A percentile compares a stretch with the other conserved stretches of the same genome.
phyloP scores from a whole-genome alignment of 495 filamentous ascomycete species.

The Sabuloglossum arenarium region DNA sequence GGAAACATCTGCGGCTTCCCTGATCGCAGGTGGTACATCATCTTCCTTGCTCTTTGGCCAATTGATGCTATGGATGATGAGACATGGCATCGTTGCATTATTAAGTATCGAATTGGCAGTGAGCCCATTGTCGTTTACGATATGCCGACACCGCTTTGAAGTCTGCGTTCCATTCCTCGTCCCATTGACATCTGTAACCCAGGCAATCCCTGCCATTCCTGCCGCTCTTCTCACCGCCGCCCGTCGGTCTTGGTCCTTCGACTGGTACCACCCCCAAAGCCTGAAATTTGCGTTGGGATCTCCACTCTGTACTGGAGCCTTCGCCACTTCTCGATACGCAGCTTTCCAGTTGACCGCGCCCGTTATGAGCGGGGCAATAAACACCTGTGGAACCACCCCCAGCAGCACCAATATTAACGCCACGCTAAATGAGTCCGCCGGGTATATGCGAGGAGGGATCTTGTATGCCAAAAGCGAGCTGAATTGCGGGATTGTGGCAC shows the following conservation, averaged over 20 bases:
- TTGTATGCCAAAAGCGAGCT: background rate
- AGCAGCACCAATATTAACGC: slow-evolving; percentile 2
- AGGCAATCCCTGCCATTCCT: background rate
- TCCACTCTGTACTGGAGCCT: background rate
- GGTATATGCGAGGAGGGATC: too few relatives aligned
- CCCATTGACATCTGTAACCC: background rate
- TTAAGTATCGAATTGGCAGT: slow-evolving; percentile 3
- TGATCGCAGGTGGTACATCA: background rate
- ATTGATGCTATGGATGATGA: slow-evolving; percentile 7
- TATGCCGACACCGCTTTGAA: slow-evolving; percentile 10
- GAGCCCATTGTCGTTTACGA: slow-evolving; percentile 7
- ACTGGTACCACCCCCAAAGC: background rate
- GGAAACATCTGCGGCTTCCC: background rate
- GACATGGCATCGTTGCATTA: slow-evolving; percentile 7
- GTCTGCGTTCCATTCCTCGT: slow-evolving; percentile 5
- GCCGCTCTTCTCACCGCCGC: too few relatives aligned
- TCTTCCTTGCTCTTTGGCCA: background rate
- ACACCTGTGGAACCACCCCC: slow-evolving; percentile 4
- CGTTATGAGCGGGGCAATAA: slow-evolving; percentile 9
- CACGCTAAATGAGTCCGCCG: background rate
- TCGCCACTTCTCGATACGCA: background rate
- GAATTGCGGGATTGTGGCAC: background rate
- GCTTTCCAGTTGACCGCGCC: slow-evolving; percentile 9
- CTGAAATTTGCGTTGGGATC: background rate
- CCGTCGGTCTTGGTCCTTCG: background rate